Base-by-base conservation (phyloP, 257 asterid genomes). In the Phtheirospermum japonicum region DNA sequence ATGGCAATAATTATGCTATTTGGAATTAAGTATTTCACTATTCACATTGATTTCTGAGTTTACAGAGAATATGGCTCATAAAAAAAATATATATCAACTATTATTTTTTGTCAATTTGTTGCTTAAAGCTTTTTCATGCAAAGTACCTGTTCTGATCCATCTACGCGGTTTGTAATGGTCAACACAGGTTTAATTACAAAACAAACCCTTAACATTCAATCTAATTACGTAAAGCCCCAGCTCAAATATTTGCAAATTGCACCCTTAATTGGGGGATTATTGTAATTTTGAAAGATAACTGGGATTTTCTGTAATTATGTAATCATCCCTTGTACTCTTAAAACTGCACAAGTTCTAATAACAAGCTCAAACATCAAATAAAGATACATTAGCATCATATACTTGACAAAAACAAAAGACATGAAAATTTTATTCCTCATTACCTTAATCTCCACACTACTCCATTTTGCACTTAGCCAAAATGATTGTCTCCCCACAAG, bases 401-500 rank as follows among this genome's bases (percentile, higher is more conserved):
- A 23, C 28, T 23, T 23, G 5, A 33, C 39, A 4, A 33, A 33
- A 33, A 33, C 39, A 12, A 43, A 13, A 43, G 50, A 34, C 31
- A 71, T 71, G 80, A 75, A 59, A n/a, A 5, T 43, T 43, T 16
- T 46, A 30, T 17, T 52, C 37, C 31, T 71, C 46, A 34, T 63
- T 6, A 45, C 57, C 62, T 67, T 45, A 50, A 36, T 64, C 49
- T 71, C 54, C 66, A 49, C 59, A 28, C 23, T 54, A 18, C n/a
- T n/a, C n/a, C 7, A 63, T 57, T 48, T 67, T 53, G 57, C 69
- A 45, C 19, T n/a, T 13, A 50, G 69, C 49, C 80, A 71, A 53
- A 40, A 75, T 31, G 71, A 71, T n/a, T 75, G 80, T 64, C 65
- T 57, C 18, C 80, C 80, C 11, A 20, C 69, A 23, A 63, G 65